Conservation (phyloP, 2,329 filamentous ascomycete species). For the Chaetothyriales sp. region DNA sequence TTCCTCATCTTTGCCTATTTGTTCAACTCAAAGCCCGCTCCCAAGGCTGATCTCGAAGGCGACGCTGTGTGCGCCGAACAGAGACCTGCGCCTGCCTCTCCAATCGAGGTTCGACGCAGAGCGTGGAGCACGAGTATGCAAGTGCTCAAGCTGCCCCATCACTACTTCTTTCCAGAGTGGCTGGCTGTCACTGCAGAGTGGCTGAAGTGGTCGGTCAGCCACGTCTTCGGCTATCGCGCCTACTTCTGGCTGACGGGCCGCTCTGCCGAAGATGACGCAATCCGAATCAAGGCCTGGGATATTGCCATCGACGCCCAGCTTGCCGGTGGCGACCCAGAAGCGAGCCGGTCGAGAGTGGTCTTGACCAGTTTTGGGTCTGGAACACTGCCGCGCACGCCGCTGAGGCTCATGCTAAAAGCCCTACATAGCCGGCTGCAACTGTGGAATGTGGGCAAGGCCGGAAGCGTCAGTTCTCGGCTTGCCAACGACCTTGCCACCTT, state of each 20-base stretch:
- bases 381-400: slow-evolving; percentile 70
- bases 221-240: slow-evolving; percentile 59
- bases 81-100: slow-evolving; percentile 58
- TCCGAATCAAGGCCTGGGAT: slow-evolving; percentile 79
- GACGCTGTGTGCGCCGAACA: slow-evolving; percentile 16
- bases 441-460: slow-evolving; percentile 59
- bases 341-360: slow-evolving; percentile 74
- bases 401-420: slow-evolving; percentile 78
- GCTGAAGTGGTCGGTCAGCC: slow-evolving; percentile 65
- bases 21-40: slow-evolving; percentile 41
- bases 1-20: slow-evolving; percentile 45
- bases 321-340: slow-evolving; percentile 75
- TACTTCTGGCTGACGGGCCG: slow-evolving; percentile 70
- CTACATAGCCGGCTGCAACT: slow-evolving; percentile 81
- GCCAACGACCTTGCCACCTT: slow-evolving; percentile 59
- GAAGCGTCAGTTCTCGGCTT: slow-evolving; percentile 48
- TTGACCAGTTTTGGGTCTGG: slow-evolving; percentile 78
- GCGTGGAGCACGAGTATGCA: slow-evolving; percentile 91
- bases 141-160: slow-evolving; percentile 78
- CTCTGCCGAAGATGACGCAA: slow-evolving; percentile 71
- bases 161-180: slow-evolving; percentile 75
- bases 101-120: slow-evolving; percentile 71
- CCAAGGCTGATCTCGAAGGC: slow-evolving; percentile 34
- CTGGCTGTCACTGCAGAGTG: slow-evolving; percentile 69
- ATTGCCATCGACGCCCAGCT: slow-evolving; percentile 89